phyloP scores from a whole-genome alignment of 2,329 filamentous ascomycete genomes.

The Trichoderma cornu-damae region DNA sequence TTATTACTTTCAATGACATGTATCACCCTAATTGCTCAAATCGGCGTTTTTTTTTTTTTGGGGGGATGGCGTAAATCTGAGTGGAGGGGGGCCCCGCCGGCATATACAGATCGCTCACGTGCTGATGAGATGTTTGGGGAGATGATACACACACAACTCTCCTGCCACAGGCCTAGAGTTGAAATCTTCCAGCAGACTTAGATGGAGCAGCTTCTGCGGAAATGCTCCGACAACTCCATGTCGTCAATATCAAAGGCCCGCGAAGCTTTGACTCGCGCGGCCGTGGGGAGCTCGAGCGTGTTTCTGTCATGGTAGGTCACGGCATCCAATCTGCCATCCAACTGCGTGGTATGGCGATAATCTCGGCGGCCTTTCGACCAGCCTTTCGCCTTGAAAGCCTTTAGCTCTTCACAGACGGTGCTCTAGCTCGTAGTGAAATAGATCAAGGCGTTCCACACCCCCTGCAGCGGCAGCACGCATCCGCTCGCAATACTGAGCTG shows the following conservation, averaged over 20 bases:
- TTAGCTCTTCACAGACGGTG: constrained; percentile 28
- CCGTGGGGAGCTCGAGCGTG: constrained; percentile 23
- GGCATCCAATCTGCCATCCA: constrained; percentile 28
- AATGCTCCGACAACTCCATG: neutral
- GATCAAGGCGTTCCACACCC: constrained; percentile 74
- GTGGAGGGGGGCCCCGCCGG: neutral
- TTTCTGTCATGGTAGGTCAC: constrained; percentile 22
- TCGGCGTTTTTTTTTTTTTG: neutral
- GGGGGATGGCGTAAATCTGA: neutral
- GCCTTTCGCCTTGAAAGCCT: constrained; percentile 20
- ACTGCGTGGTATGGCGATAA: constrained; percentile 21
- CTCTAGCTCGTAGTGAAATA: constrained; percentile 63
- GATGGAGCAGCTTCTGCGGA: constrained; percentile 2
- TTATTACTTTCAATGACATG: neutral
- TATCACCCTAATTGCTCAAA: neutral
- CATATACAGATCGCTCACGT: neutral
- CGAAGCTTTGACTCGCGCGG: constrained; percentile 6
- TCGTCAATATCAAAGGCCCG: constrained; percentile 16
- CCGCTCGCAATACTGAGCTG: constrained; percentile 63
- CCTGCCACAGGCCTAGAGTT: neutral
- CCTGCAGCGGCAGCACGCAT: constrained; percentile 69
- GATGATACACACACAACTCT: neutral
- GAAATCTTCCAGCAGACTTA: neutral
- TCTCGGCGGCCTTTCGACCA: constrained; percentile 11
- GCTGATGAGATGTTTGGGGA: neutral